These are phyloP conservation scores for Thermomyces lanuginosus DNA, from an alignment of 2,329 filamentous ascomycete genomes.

Conservation along the genomic window DNA sequence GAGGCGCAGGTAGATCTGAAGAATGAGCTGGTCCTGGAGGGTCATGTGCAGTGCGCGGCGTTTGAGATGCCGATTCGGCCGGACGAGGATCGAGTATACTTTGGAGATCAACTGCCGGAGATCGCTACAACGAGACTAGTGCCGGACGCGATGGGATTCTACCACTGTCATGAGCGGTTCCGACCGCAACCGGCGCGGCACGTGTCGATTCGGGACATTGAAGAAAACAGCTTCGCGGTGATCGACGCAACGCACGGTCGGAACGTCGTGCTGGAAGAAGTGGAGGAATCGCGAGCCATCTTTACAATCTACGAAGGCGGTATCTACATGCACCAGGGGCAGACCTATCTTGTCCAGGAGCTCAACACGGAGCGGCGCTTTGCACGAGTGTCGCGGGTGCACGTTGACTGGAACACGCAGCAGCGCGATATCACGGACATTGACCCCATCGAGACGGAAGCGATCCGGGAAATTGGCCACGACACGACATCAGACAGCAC, in stretches of 20 bases:
- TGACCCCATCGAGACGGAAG: conserved; percentile 82
- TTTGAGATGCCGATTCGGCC: conserved; percentile 86
- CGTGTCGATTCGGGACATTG: conserved; percentile 76
- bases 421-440: conserved; percentile 90
- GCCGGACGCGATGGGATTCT: conserved; percentile 63
- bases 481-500: conserved; percentile 41
- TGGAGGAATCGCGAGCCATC: conserved; percentile 88
- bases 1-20: conserved; percentile 81
- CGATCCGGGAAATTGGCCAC: conserved; percentile 52
- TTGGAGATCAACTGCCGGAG: conserved; percentile 54
- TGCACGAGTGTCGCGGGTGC: conserved; percentile 74
- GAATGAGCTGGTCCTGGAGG: conserved; percentile 81
- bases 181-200: conserved; percentile 66
- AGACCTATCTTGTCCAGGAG: conserved; percentile 78
- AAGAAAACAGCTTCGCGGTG: conserved; percentile 86
- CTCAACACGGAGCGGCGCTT: conserved; percentile 66
- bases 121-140: conserved; percentile 60
- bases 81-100: conserved; percentile 58
- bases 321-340: conserved; percentile 93
- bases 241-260: conserved; percentile 65
- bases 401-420: conserved; percentile 86
- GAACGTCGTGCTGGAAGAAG: conserved; percentile 78
- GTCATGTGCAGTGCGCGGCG: conserved; percentile 88
- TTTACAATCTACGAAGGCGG: conserved; percentile 95
- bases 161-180: conserved; percentile 78